Conservation (phyloP, 2,329 filamentous ascomycete species). For the Colletotrichum spaethianum region DNA sequence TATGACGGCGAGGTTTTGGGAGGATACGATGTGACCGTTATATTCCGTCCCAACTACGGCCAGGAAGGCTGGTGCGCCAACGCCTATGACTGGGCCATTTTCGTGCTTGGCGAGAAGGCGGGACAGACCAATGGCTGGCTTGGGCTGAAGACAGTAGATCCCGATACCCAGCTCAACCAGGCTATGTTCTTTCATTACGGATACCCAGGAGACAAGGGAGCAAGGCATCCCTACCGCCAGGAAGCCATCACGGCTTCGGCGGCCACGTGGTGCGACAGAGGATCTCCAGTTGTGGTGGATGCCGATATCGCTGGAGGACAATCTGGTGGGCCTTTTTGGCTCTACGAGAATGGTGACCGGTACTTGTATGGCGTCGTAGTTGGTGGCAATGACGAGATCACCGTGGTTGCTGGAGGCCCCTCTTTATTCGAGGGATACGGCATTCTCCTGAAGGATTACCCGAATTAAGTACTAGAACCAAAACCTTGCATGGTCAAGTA, state of each 20-base stretch:
- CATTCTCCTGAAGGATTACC: constrained; percentile 25
- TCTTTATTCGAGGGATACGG: constrained; percentile 27
- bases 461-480: neutral
- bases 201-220: constrained; percentile 44
- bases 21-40: constrained; percentile 17
- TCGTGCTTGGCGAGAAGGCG: constrained; percentile 46
- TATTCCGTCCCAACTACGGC: constrained; percentile 20
- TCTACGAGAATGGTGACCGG: constrained; percentile 25
- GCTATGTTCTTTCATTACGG: constrained; percentile 43
- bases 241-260: constrained; percentile 30
- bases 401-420: constrained; percentile 23
- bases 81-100: constrained; percentile 47
- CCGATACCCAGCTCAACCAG: constrained; percentile 33
- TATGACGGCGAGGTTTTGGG: constrained; percentile 43
- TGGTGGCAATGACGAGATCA: neutral
- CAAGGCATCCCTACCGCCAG: constrained; percentile 39
- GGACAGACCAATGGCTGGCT: constrained; percentile 46
- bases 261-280: constrained; percentile 24
- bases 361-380: constrained; percentile 32
- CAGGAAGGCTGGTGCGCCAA: constrained; percentile 34
- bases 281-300: constrained; percentile 25
- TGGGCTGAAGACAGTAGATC: constrained; percentile 43
- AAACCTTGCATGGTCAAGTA: neutral
- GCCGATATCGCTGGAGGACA: constrained; percentile 30
- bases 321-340: constrained; percentile 32